Evolutionary conservation across 2,329 filamentous ascomycete species (phyloP).

Genomic region (Penicillium digitatum): DNA sequence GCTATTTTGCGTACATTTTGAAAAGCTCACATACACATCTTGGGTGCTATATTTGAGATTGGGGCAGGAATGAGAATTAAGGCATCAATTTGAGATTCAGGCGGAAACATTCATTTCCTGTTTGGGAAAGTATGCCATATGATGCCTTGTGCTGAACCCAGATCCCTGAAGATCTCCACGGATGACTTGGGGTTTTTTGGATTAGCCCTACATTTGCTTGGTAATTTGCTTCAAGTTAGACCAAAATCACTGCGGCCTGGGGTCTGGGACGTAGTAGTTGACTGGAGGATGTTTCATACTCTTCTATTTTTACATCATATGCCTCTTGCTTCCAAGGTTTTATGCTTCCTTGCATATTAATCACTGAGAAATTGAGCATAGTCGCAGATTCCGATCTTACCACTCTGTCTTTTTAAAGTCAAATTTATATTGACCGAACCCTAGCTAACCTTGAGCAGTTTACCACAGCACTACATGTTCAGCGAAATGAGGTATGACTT

Average conservation of each 20-base stretch:
- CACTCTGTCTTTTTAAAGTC: too few relatives aligned
- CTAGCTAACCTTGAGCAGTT: constrained; percentile 47
- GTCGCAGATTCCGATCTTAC: too few relatives aligned
- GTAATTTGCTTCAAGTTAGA: neutral
- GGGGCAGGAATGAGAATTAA: neutral
- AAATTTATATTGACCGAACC: neutral
- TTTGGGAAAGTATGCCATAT: neutral
- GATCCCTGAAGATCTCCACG: too few relatives aligned
- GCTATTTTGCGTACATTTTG: neutral
- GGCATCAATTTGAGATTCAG: neutral
- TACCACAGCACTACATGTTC: constrained; percentile 97
- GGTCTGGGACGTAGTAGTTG: neutral
- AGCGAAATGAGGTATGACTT: constrained; percentile 65
- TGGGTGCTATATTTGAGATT: neutral
- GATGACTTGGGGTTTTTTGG: neutral
- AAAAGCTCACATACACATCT: neutral
- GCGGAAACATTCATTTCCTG: neutral
- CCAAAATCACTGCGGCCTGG: neutral
- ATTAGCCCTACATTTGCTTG: neutral
- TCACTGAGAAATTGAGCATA: neutral
- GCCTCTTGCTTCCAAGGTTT: neutral
- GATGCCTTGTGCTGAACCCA: neutral
- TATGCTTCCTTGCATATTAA: neutral
- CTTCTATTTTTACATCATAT: neutral
- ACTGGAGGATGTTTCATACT: neutral